Evolutionary conservation across 441 rosid genomes (phyloP).

Genomic region (Breynia disticha): DNA sequence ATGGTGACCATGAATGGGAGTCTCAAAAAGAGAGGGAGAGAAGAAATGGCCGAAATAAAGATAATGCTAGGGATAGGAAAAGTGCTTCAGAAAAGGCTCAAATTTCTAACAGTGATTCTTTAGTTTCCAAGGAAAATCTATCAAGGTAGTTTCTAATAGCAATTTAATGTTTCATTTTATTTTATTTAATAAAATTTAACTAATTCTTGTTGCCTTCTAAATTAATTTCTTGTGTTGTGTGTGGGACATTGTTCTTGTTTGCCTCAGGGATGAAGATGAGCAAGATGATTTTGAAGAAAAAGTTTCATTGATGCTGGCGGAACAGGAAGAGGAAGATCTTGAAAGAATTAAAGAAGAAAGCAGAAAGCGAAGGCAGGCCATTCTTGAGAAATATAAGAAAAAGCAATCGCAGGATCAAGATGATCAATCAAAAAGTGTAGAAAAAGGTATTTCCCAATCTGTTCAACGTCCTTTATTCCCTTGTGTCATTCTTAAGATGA

Average conservation of each 20-base stretch:
- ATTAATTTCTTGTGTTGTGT: not conserved
- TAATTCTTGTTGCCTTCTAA: conserved; percentile 6
- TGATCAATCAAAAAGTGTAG: conserved; percentile 24
- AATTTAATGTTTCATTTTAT: not conserved
- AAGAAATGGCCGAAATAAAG: conserved; percentile 10
- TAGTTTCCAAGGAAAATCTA: conserved; percentile 21
- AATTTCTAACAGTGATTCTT: conserved; percentile 25
- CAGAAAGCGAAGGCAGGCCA: conserved; percentile 74
- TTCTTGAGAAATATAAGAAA: conserved; percentile 64
- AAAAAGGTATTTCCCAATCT: conserved; percentile 27
- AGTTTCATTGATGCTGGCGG: conserved; percentile 46
- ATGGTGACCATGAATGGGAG: conserved; percentile 15
- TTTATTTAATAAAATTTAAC: conserved; percentile 3
- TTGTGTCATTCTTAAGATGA: not conserved
- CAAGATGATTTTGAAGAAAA: conserved; percentile 60
- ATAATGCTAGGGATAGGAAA: conserved; percentile 26
- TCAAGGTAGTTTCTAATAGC: conserved; percentile 33
- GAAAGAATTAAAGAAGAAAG: conserved; percentile 86
- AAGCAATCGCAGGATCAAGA: conserved; percentile 39
- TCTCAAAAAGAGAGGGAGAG: conserved; percentile 30
- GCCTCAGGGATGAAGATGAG: conserved; percentile 42
- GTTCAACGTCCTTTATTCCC: not conserved
- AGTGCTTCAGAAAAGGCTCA: conserved; percentile 21
- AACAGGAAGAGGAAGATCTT: conserved; percentile 81
- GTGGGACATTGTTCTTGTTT: conserved; percentile 1